These are phyloP conservation scores for Zelonia costaricensis DNA, from an alignment of 208 protist species.

Conservation along the genomic window DNA sequence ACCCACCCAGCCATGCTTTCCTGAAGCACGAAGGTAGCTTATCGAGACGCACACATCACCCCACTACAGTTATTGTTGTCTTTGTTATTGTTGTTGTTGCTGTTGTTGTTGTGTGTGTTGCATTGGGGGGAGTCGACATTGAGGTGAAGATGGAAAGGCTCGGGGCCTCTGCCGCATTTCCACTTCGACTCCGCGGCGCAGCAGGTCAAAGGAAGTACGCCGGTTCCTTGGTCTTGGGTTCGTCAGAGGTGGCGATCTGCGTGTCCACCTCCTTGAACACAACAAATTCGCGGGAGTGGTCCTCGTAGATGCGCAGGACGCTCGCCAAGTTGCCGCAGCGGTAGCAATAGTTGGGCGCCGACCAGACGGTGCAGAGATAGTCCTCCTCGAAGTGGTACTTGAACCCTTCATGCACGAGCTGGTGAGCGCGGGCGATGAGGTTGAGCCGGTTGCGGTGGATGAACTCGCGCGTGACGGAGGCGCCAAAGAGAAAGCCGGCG, in stretches of 20 bases:
- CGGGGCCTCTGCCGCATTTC: too few relatives aligned
- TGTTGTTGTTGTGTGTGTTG: too few relatives aligned
- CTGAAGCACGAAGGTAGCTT: too few relatives aligned
- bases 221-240: conserved; percentile 42
- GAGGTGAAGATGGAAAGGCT: too few relatives aligned
- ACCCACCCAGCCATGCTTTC: too few relatives aligned
- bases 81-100: too few relatives aligned
- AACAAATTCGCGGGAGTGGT: conserved; percentile 85
- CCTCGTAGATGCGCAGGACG: conserved; percentile 91
- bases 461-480: conserved; percentile 76
- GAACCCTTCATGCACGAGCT: conserved; percentile 92
- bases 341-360: conserved; percentile 98
- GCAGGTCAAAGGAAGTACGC: conserved; percentile 70
- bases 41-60: too few relatives aligned
- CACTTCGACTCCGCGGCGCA: too few relatives aligned
- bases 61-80: too few relatives aligned
- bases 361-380: conserved; percentile 96
- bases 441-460: conserved; percentile 81
- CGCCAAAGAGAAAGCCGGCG: conserved; percentile 88
- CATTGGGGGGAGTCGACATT: too few relatives aligned
- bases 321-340: conserved; percentile 96
- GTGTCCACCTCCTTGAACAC: conserved; percentile 79
- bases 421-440: conserved; percentile 88
- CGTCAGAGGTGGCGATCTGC: conserved; percentile 40
- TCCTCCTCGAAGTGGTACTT: conserved; percentile 91